phyloP scores from a whole-genome alignment of 805 yeast genomes.

The Spathaspora arborariae region DNA sequence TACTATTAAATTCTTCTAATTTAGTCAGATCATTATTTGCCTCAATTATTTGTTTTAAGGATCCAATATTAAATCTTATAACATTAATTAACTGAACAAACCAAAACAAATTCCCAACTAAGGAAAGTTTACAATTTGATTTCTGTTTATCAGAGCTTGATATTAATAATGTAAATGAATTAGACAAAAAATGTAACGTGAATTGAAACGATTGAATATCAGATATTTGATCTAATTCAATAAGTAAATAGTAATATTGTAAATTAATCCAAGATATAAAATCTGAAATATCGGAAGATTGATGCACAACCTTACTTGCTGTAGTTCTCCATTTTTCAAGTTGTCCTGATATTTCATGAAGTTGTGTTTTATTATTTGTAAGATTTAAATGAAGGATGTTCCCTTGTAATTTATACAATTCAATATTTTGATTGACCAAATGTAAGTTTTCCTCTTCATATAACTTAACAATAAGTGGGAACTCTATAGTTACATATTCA shows the following conservation, averaged over 20 bases:
- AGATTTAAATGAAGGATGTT: conserved; percentile 15
- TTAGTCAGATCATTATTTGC: conserved; percentile 5
- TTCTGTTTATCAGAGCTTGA: conserved; percentile 15
- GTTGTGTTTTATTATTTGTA: conserved; percentile 1
- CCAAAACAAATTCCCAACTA: conserved; percentile 23
- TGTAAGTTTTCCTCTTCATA: conserved; percentile 20
- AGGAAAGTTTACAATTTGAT: conserved; percentile 5
- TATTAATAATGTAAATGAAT: conserved; percentile 34
- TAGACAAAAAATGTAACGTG: conserved; percentile 38
- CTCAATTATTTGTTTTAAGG: conserved; percentile 17
- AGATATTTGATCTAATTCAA: conserved; percentile 40
- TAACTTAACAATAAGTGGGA: conserved; percentile 14
- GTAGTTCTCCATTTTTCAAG: conserved; percentile 37
- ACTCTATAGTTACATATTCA: conserved; percentile 14
- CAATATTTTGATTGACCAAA: conserved; percentile 8
- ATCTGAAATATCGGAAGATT: conserved; percentile 21
- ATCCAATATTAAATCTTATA: conserved; percentile 23
- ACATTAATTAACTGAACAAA: conserved; percentile 35
- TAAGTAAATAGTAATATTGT: conserved; percentile 35
- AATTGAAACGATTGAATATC: conserved; percentile 37
- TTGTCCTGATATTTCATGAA: conserved; percentile 22
- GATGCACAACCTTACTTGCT: conserved; percentile 25
- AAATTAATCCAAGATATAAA: conserved; percentile 31
- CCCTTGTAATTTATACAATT: conserved; percentile 21
- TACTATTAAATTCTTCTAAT: conserved; percentile 25